These are phyloP conservation scores for Iris macrosiphon DNA, from an alignment of 106 monocot species.

Conservation along the genomic window DNA sequence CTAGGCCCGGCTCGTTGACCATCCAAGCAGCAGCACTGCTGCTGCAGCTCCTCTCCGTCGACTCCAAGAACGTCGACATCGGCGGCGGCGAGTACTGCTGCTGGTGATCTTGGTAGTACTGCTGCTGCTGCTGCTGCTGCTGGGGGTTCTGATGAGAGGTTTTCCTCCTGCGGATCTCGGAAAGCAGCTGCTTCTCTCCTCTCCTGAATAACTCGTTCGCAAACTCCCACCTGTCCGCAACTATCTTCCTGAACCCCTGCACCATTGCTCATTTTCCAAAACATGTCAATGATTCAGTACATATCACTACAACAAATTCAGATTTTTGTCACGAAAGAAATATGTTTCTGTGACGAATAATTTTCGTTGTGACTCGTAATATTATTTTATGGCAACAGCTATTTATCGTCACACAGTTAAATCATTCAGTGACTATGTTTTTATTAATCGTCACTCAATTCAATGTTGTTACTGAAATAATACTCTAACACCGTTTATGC, in stretches of 20 bases:
- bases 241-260: slow-evolving; percentile 93
- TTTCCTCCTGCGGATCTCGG: slow-evolving; percentile 74
- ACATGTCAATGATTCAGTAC: too few species aligned
- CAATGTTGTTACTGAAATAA: too few species aligned
- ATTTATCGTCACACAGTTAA: too few species aligned
- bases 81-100: slow-evolving; percentile 2
- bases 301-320: too few species aligned
- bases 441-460: too few species aligned
- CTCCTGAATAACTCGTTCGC: slow-evolving; percentile 84
- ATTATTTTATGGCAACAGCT: too few species aligned
- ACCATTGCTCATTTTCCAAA: too few species aligned
- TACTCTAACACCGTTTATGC: too few species aligned
- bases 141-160: slow-evolving; percentile 15
- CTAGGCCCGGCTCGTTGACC: not conserved
- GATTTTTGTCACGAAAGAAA: too few species aligned
- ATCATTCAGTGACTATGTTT: too few species aligned
- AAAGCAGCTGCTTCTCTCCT: slow-evolving; percentile 70
- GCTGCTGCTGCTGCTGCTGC: not conserved
- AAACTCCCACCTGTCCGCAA: slow-evolving; percentile 90
- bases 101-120: not conserved
- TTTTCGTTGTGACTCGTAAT: too few species aligned
- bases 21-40: not conserved
- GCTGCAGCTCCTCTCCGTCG: not conserved
- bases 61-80: not conserved
- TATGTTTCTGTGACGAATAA: too few species aligned